A percentile compares a stretch with the other conserved stretches of the same genome.
These are phyloP conservation scores for Synchytrium microbalum DNA, from an alignment of 371 early-diverging fungal species.

Conservation along the genomic window DNA sequence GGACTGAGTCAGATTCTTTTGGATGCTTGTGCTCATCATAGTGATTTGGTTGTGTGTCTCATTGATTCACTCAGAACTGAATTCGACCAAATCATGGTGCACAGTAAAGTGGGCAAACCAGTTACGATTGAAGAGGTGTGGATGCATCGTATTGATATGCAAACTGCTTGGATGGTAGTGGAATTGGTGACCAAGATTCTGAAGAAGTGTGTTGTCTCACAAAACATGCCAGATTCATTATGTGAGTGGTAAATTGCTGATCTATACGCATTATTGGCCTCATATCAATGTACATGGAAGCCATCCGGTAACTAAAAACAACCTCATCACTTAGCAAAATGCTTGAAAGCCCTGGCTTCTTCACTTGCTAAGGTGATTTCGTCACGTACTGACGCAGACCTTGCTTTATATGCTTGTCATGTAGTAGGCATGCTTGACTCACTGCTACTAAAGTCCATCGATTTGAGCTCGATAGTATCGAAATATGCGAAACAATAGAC, in stretches of 20 bases:
- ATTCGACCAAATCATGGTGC: background rate
- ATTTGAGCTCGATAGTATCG: background rate
- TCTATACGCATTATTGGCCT: too few relatives aligned
- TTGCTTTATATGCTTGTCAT: background rate
- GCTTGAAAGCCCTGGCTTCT: background rate
- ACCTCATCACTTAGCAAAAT: too few relatives aligned
- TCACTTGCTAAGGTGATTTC: background rate
- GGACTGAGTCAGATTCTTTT: background rate
- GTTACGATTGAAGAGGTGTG: background rate
- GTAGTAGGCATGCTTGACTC: background rate
- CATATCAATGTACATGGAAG: too few relatives aligned
- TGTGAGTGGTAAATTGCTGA: too few relatives aligned
- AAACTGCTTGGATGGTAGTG: background rate
- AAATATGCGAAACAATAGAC: too few relatives aligned
- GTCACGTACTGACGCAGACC: background rate
- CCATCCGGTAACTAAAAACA: too few relatives aligned
- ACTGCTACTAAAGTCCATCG: background rate
- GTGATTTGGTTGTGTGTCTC: background rate
- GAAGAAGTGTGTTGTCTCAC: background rate
- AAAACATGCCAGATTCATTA: too few relatives aligned
- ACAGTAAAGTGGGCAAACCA: too few relatives aligned
- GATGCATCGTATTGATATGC: background rate
- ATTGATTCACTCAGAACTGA: background rate
- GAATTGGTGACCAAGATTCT: background rate
- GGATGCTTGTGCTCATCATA: background rate